These are phyloP conservation scores for Pseudopyricularia javanii DNA, from an alignment of 2,329 filamentous ascomycete genomes.

Conservation along the genomic window DNA sequence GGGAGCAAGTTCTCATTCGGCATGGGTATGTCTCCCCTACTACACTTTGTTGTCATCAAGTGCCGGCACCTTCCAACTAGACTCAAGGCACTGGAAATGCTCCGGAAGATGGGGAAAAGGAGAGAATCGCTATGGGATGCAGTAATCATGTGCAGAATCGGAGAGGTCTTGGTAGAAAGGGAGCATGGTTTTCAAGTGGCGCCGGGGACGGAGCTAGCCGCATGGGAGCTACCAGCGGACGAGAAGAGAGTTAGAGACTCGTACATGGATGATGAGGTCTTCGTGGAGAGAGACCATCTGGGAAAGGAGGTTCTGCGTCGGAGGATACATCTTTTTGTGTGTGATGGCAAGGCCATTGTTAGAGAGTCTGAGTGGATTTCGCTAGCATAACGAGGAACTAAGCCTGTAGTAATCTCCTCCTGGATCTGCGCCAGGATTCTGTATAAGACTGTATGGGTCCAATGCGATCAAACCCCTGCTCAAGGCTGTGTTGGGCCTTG, in stretches of 20 bases:
- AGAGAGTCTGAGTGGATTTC: neutral
- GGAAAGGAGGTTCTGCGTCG: neutral
- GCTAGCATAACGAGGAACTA: neutral
- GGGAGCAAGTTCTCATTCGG: slow-evolving; percentile 24
- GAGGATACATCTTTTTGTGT: neutral
- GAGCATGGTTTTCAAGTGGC: neutral
- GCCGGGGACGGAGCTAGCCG: neutral
- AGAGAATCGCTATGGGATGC: neutral
- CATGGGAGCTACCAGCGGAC: neutral
- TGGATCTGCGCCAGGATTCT: neutral
- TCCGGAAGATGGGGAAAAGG: slow-evolving; percentile 9
- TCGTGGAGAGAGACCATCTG: neutral
- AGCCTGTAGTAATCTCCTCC: neutral
- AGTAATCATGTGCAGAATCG: neutral
- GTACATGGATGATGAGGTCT: neutral
- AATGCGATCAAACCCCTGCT: neutral
- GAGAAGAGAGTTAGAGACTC: neutral
- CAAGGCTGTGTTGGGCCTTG: neutral
- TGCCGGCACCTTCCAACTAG: slow-evolving; percentile 28
- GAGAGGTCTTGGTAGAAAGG: neutral
- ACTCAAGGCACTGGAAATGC: slow-evolving; percentile 22
- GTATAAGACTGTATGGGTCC: neutral
- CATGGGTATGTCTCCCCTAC: slow-evolving; percentile 25
- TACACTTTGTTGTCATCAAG: slow-evolving; percentile 27
- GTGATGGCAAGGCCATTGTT: neutral